These are phyloP conservation scores for Eucommia ulmoides DNA, from an alignment of 257 asterid genomes.

Conservation along the genomic window DNA sequence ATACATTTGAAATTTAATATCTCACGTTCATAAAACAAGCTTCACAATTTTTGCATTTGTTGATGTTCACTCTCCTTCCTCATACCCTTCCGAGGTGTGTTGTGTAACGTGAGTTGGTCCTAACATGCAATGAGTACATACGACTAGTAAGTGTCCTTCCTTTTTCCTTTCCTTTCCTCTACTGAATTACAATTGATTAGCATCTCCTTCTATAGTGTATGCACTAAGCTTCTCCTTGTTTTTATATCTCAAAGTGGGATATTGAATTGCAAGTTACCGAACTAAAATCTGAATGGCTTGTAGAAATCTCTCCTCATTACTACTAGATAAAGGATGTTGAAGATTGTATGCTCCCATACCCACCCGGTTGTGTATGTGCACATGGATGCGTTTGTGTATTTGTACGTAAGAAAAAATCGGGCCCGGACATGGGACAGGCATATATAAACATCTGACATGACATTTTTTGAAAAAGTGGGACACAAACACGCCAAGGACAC, in stretches of 20 bases:
- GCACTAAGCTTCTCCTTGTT: not conserved
- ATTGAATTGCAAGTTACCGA: constrained; percentile 50
- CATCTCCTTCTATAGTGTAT: not conserved
- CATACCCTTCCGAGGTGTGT: constrained; percentile 87
- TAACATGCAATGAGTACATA: constrained; percentile 91
- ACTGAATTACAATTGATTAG: not conserved
- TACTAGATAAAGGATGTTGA: constrained; percentile 49
- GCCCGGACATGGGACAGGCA: not conserved
- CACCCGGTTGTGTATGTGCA: constrained; percentile 2
- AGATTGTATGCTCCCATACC: constrained; percentile 7
- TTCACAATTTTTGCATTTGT: too few species aligned
- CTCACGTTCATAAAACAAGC: too few species aligned
- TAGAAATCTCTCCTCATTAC: constrained; percentile 87
- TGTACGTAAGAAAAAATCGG: not conserved
- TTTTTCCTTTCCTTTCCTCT: constrained; percentile 2
- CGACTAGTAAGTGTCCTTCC: constrained; percentile 37
- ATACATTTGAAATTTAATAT: too few species aligned
- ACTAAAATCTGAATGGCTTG: constrained; percentile 85
- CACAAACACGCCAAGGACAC: not conserved
- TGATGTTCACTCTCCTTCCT: constrained; percentile 1
- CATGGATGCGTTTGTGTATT: not conserved
- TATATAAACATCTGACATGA: not conserved
- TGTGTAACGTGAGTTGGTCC: constrained; percentile 75
- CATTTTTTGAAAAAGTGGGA: not conserved
- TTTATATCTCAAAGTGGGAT: constrained; percentile 10